These are phyloP conservation scores for Shiraia bambusicola DNA, from an alignment of 2,329 filamentous ascomycete genomes.

Conservation along the genomic window DNA sequence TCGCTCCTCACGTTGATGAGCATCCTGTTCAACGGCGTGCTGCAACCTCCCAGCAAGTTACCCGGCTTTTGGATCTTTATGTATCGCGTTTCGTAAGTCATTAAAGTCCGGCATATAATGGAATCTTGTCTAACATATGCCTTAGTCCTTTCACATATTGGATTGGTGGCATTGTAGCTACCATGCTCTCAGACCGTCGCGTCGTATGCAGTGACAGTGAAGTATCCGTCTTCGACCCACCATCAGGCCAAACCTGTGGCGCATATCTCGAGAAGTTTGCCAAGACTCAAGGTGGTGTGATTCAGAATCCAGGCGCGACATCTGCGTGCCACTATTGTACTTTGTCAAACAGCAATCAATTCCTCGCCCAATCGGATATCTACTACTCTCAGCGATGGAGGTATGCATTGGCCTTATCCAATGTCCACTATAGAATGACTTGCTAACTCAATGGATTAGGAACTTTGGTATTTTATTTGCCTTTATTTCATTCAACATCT, in stretches of 20 bases:
- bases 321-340: conserved; percentile 54
- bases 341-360: conserved; percentile 50
- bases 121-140: too few relatives aligned
- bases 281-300: conserved; percentile 37
- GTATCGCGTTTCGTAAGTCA: conserved; percentile 59
- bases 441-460: neutral
- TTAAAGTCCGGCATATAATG: neutral
- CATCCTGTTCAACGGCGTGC: conserved; percentile 54
- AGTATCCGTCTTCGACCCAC: conserved; percentile 45
- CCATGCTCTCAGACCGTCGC: conserved; percentile 47
- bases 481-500: conserved; percentile 65
- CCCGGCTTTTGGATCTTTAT: conserved; percentile 78
- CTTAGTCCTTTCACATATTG: conserved; percentile 63
- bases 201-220: conserved; percentile 54
- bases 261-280: conserved; percentile 51
- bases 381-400: conserved; percentile 60
- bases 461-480: conserved; percentile 72
- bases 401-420: neutral
- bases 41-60: conserved; percentile 59
- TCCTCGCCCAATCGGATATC: conserved; percentile 47
- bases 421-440: neutral
- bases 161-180: conserved; percentile 45
- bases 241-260: conserved; percentile 45
- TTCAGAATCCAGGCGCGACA: conserved; percentile 50
- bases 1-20: conserved; percentile 59